Evolutionary conservation across 192 early-diverging fungal genomes (phyloP).

Genomic region (Allomyces arbusculus): DNA sequence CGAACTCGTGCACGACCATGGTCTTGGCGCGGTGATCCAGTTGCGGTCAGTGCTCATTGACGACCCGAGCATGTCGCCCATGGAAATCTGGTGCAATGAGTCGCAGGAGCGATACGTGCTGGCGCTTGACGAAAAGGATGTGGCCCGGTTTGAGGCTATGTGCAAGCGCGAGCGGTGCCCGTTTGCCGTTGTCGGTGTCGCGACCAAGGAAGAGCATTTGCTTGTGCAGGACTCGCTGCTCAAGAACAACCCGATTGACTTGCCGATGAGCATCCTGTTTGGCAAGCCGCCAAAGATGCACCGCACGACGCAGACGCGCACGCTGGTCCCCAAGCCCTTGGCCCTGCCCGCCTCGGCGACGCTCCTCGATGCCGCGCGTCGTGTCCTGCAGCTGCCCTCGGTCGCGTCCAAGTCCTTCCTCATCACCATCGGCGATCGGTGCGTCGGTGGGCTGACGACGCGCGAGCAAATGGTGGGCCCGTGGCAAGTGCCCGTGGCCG

Average conservation of each 20-base stretch:
- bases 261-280: slow-evolving; percentile 89
- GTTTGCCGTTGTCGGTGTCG: slow-evolving; percentile 72
- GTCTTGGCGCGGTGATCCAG: slow-evolving; percentile 76
- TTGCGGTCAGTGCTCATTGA: slow-evolving; percentile 76
- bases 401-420: slow-evolving; percentile 90
- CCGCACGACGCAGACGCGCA: slow-evolving; percentile 38
- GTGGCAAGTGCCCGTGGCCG: slow-evolving; percentile 97
- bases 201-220: slow-evolving; percentile 60
- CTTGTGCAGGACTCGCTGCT: slow-evolving; percentile 58
- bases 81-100: slow-evolving; percentile 99
- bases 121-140: slow-evolving; percentile 49
- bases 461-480: slow-evolving; percentile 97
- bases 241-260: slow-evolving; percentile 51
- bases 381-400: slow-evolving; percentile 66
- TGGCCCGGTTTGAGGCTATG: slow-evolving; percentile 49
- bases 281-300: slow-evolving; percentile 95
- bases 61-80: slow-evolving; percentile 88
- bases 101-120: slow-evolving; percentile 98
- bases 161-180: slow-evolving; percentile 80
- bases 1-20: slow-evolving; percentile 91
- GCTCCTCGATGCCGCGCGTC: slow-evolving; percentile 39
- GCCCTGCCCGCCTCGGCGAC: slow-evolving; percentile 24
- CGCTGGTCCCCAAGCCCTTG: slow-evolving; percentile 13
- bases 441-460: slow-evolving; percentile 79
- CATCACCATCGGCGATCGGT: slow-evolving; percentile 94